Evolutionary conservation across 2,329 filamentous ascomycete genomes (phyloP).

Genomic region (Xylariomycetidae sp.): DNA sequence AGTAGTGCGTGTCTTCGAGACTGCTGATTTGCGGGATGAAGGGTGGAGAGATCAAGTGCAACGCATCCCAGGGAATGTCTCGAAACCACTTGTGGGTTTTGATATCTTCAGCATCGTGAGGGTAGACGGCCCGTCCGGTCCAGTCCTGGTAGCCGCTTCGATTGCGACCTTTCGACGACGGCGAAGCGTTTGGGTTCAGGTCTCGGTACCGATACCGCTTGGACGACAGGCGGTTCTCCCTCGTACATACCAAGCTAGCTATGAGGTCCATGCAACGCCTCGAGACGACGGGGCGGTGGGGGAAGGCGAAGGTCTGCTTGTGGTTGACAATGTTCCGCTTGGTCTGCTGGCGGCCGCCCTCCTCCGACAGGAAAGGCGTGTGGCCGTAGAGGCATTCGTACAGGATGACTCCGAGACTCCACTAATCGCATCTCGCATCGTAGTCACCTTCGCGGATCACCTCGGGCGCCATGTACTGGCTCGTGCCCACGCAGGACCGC

Average conservation of each 20-base stretch:
- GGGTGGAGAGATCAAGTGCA: conserved; percentile 67
- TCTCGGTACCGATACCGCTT: conserved; percentile 68
- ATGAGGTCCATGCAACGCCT: conserved; percentile 73
- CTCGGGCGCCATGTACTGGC: conserved; percentile 97
- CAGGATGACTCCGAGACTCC: conserved; percentile 90
- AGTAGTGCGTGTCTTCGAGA: conserved; percentile 77
- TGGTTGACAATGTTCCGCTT: conserved; percentile 82
- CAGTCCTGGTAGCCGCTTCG: conserved; percentile 23
- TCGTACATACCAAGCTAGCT: conserved; percentile 63
- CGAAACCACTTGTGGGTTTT: conserved; percentile 84
- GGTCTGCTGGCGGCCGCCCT: conserved; percentile 65
- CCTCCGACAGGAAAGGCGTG: conserved; percentile 81
- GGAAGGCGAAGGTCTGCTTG: conserved; percentile 63
- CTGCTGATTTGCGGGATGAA: conserved; percentile 69
- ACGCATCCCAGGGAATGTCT: conserved; percentile 67
- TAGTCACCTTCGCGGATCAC: conserved; percentile 77
- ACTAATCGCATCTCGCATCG: conserved; percentile 93
- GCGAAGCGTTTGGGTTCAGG: conserved; percentile 14
- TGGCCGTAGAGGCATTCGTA: conserved; percentile 92
- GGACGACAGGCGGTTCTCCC: conserved; percentile 70
- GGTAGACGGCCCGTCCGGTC: conserved; percentile 61
- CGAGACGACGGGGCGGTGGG: conserved; percentile 58
- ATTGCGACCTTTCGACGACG: conserved; percentile 18
- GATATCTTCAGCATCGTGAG: conserved; percentile 82
- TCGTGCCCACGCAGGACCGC: conserved; percentile 85